Conservation (phyloP, 352 stramenopile genomes). For the Peronospora destructor region DNA sequence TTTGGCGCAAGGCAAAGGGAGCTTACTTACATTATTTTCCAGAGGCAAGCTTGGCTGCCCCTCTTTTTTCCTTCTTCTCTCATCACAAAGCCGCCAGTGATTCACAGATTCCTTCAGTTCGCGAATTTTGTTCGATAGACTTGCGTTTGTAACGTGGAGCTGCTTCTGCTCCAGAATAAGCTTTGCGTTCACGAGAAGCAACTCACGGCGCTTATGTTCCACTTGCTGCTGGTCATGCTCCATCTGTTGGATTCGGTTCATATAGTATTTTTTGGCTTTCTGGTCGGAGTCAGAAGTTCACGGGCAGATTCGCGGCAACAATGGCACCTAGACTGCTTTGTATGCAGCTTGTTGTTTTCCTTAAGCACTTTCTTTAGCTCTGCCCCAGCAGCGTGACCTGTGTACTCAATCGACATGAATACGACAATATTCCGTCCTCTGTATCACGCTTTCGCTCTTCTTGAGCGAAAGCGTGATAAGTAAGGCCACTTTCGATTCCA, state of each 20-base stretch:
- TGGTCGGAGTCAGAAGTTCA: constrained; percentile 7
- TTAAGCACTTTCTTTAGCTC: constrained; percentile 44
- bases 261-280: constrained; percentile 34
- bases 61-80: constrained; percentile 38
- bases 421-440: constrained; percentile 24
- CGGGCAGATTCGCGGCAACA: constrained; percentile 7
- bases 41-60: background rate
- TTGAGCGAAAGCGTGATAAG: constrained; percentile 33
- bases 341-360: constrained; percentile 36
- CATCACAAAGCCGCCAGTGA: constrained; percentile 41
- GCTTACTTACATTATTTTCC: background rate
- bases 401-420: constrained; percentile 34
- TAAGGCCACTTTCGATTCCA: constrained; percentile 44
- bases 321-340: constrained; percentile 14
- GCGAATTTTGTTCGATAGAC: constrained; percentile 25
- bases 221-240: constrained; percentile 38
- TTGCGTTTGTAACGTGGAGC: constrained; percentile 33
- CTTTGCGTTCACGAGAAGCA: constrained; percentile 61
- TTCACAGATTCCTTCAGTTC: constrained; percentile 48
- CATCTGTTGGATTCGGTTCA: constrained; percentile 44
- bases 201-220: constrained; percentile 50
- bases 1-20: background rate
- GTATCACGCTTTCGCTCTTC: constrained; percentile 30
- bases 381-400: constrained; percentile 34
- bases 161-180: constrained; percentile 61